Base-by-base conservation (phyloP, 2,329 filamentous ascomycete genomes). In the Arthrobotrys sinensis region DNA sequence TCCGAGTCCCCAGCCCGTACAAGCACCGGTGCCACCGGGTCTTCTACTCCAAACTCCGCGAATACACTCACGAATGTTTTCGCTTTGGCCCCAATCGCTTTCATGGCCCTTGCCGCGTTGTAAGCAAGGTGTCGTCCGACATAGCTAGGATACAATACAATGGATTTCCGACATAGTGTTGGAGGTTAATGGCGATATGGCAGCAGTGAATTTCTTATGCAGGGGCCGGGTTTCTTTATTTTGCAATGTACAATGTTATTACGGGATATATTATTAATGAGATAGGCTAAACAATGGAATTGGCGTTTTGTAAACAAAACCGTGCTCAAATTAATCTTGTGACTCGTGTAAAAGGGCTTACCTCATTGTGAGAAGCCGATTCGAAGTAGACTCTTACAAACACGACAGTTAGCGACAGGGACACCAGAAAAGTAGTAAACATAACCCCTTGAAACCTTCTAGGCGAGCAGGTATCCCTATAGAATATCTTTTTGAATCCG, bases 41-140 rank as follows among this genome's bases (percentile, higher is more conserved):
- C 45, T 11, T 38, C 50, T 19, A 36, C 55, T 16, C 71, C 71
- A 46, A 76, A 76, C 50, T 46, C 64, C 14, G 71, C 53, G 11
- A 55, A 36, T 45, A 53, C 34, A 11, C 32, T 64, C n/a, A 24
- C 38, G 38, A 69, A 55, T 14, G 21, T 52, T n/a, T 64, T 76
- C 34, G 71, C 64, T 12, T 24, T 76, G 34, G 71, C 46, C 3
- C 64, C 71, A 32, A 40, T 69, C 43, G 71, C 64, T 1, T 34
- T 76, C 19, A 53, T 76, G 64, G 71, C 46, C 4, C 46, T 76
- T 34, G 64, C 71, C 19, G 64, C 45, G 12, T 69, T 76, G 16
- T 76, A 69, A 64, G n/a, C 12, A 4, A 46, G 19, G 57, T 8
- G 6, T 7, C 1, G 4, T 28, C 16, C 43, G 46, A n/a, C 10